phyloP scores from a whole-genome alignment of 2,329 filamentous ascomycete species.

The Emergomyces orientalis region DNA sequence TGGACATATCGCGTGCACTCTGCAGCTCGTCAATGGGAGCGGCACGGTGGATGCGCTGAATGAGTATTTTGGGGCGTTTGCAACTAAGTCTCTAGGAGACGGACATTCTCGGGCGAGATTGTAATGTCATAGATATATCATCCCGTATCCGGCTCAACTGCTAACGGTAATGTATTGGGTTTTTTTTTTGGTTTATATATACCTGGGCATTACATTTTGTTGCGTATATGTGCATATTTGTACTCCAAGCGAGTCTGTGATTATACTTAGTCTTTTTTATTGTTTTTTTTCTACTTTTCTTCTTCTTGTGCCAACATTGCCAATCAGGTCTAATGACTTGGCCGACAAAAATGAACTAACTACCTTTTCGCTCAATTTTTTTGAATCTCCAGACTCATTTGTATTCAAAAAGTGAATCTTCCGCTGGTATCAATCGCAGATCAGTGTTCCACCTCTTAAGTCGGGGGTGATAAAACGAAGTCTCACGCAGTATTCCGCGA shows the following conservation, averaged over 20 bases:
- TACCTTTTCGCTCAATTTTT: too few relatives aligned
- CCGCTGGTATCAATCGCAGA: too few relatives aligned
- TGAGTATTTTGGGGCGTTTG: conserved; percentile 68
- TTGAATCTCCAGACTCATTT: too few relatives aligned
- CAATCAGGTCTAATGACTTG: not conserved
- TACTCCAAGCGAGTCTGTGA: not conserved
- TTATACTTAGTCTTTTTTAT: not conserved
- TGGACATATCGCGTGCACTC: conserved; percentile 73
- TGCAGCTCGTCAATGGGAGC: conserved; percentile 62
- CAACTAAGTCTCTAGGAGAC: conserved; percentile 45
- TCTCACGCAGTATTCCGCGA: too few relatives aligned
- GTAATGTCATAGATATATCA: not conserved
- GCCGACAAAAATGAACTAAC: not conserved
- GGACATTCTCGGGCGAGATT: conserved; percentile 8
- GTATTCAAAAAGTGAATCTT: too few relatives aligned
- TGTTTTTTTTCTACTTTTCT: not conserved
- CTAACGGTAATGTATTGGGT: not conserved
- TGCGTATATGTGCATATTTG: not conserved
- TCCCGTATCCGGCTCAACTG: not conserved
- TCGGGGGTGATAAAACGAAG: too few relatives aligned
- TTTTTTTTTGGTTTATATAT: not conserved
- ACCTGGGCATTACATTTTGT: not conserved
- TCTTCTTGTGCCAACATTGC: not conserved
- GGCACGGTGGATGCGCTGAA: conserved; percentile 76
- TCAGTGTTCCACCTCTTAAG: too few relatives aligned